phyloP scores from a whole-genome alignment of 805 yeast genomes.

The Ogataea henricii region DNA sequence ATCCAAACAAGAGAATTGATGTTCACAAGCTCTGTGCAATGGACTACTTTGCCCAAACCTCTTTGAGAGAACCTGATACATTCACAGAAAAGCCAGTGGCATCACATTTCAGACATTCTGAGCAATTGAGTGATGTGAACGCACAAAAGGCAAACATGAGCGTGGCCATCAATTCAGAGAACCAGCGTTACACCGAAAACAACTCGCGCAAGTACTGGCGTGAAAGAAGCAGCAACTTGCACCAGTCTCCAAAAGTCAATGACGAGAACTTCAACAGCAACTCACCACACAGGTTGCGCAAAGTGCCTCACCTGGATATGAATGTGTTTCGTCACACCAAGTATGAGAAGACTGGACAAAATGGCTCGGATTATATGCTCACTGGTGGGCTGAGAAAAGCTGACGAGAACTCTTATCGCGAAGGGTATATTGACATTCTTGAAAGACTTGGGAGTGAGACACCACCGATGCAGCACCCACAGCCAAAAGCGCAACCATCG shows the following conservation, averaged over 20 bases:
- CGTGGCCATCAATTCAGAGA: constrained; percentile 3
- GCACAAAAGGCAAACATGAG: constrained; percentile 3
- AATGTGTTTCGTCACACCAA: constrained; percentile 14
- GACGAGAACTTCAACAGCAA: constrained; percentile 21
- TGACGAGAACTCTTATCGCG: constrained; percentile 1
- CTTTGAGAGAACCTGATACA: constrained; percentile 22
- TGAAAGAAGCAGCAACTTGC: neutral
- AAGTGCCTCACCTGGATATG: constrained; percentile 22
- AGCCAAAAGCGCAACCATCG: neutral
- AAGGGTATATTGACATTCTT: constrained; percentile 1
- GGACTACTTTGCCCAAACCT: constrained; percentile 56
- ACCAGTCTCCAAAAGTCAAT: constrained; percentile 11
- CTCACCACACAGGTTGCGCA: constrained; percentile 19
- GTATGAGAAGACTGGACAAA: constrained; percentile 8
- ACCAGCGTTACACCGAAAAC: constrained; percentile 7
- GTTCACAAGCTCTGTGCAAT: constrained; percentile 49
- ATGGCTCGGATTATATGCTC: constrained; percentile 7
- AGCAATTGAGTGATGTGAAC: constrained; percentile 4
- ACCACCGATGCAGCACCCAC: constrained; percentile 4
- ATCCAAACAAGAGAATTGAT: constrained; percentile 65
- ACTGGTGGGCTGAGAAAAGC: constrained; percentile 12
- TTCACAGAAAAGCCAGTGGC: constrained; percentile 6
- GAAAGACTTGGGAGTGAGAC: constrained; percentile 1
- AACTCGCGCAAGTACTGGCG: constrained; percentile 3
- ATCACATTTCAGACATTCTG: constrained; percentile 6